phyloP scores from a whole-genome alignment of 2,329 filamentous ascomycete genomes.

The Xylogone sp. region DNA sequence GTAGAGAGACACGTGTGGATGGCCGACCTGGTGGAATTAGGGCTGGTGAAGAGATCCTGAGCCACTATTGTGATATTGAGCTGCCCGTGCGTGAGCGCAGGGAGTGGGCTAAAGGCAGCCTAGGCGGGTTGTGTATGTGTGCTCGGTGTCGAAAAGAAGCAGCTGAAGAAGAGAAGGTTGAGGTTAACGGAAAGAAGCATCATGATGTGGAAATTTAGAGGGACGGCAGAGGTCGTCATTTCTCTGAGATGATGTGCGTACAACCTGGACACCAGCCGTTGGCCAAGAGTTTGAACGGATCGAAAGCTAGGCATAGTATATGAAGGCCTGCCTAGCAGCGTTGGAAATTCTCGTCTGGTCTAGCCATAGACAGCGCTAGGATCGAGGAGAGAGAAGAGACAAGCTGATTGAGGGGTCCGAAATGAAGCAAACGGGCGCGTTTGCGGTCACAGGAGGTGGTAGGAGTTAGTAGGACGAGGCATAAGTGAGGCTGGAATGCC shows the following conservation, averaged over 20 bases:
- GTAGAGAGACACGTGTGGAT: slow-evolving; percentile 54
- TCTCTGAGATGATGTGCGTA: not conserved
- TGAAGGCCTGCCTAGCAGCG: not conserved
- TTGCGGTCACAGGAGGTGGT: not conserved
- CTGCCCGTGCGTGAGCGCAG: slow-evolving; percentile 75
- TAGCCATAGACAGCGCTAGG: not conserved
- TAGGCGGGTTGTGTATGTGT: slow-evolving; percentile 89
- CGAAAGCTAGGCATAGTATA: not conserved
- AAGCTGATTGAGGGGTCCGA: not conserved
- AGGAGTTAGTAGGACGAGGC: not conserved
- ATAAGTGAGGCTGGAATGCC: not conserved
- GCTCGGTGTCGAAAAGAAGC: slow-evolving; percentile 74
- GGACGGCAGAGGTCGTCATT: not conserved
- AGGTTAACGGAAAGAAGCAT: not conserved
- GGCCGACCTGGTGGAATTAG: slow-evolving; percentile 58
- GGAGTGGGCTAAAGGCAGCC: slow-evolving; percentile 82
- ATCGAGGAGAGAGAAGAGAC: not conserved
- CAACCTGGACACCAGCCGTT: not conserved
- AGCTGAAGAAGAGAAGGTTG: slow-evolving; percentile 21
- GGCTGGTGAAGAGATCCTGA: slow-evolving; percentile 80
- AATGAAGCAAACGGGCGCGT: not conserved
- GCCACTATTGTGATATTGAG: slow-evolving; percentile 89
- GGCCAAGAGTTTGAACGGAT: not conserved
- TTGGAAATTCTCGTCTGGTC: too few species aligned
- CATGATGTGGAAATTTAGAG: not conserved